Evolutionary conservation across 345 rosid genomes (phyloP).

Genomic region (Boechera stricta): DNA sequence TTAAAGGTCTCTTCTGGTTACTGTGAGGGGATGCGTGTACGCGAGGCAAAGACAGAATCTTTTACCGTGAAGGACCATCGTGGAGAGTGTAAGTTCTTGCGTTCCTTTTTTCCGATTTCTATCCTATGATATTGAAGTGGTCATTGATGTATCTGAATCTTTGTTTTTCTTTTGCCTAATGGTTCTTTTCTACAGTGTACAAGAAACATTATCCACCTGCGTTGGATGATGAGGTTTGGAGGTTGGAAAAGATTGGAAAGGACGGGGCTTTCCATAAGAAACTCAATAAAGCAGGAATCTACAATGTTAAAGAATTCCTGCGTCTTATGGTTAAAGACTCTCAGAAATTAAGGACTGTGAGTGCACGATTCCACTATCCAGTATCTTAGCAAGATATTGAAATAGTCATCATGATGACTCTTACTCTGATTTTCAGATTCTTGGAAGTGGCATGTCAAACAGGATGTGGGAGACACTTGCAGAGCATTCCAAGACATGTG

Average conservation of each 20-base stretch:
- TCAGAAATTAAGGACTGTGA: conserved; percentile 80
- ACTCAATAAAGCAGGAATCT: conserved; percentile 83
- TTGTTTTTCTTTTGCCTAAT: not conserved
- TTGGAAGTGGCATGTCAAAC: conserved; percentile 99
- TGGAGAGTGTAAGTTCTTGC: conserved; percentile 80
- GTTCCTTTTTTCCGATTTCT: not conserved
- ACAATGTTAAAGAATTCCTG: conserved; percentile 82
- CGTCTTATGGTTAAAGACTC: conserved; percentile 83
- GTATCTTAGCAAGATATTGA: conserved; percentile 13
- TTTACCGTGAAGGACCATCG: conserved; percentile 97
- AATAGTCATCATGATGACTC: conserved; percentile 23
- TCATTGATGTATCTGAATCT: not conserved
- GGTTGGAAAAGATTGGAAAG: conserved; percentile 96
- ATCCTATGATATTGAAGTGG: not conserved
- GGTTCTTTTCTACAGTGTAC: conserved; percentile 60
- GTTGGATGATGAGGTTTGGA: conserved; percentile 89
- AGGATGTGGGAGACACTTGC: conserved; percentile 98
- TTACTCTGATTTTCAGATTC: conserved; percentile 63
- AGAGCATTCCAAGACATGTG: conserved; percentile 96
- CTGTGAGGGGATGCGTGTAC: conserved; percentile 74
- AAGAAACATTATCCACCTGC: conserved; percentile 99
- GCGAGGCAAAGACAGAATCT: conserved; percentile 97
- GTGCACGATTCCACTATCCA: conserved; percentile 34
- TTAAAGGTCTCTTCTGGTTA: conserved; percentile 70
- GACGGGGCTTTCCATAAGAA: conserved; percentile 98